Evolutionary conservation across 2,329 filamentous ascomycete genomes (phyloP), one percentile per base, ranked within the genome.

Genomic region (Curvularia sp.): DNA sequence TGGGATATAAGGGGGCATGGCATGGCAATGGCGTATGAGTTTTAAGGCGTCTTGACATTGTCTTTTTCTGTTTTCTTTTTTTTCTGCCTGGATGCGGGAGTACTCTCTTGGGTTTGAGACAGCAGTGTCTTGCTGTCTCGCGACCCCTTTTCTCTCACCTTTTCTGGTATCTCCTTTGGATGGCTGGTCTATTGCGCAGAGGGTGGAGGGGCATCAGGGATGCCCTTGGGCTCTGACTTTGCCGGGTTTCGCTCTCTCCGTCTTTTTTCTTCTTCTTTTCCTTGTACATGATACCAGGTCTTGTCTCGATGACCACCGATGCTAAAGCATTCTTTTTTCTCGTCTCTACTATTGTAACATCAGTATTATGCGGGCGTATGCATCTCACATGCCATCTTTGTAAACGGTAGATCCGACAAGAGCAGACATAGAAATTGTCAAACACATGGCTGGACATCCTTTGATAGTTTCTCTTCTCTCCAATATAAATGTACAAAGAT

Each of bases 251-350:
- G 15, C 33, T 35, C 22, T 53, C 31, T 5, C 22, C 13, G 7
- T 26, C 31, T 35, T n/a, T 33, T 13, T 12, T 43, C 15, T 18
- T 24, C 33, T 15, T 12, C 31, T 20, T 57, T 26, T 42, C n/a
- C 12, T 42, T 52, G 22, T 47, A 57, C 12, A 57, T 57, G 55
- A 57, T 57, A 57, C 55, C 55, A 57, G 54, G 55, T 26, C 55
- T 43, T 48, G 39, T 51, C 24, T 18, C 33, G 31, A 47, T 28
- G 54, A 44, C 48, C 48, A 56, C 48, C 9, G 52, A 56, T 41
- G 20, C 53, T 30, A 24, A 38, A 22, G 30, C 28, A 3, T 52
- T 28, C 20, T 41, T 52, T 38, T 24, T 41, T 39, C 31, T 31
- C 20, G 15, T 31, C 24, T 18, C 26, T 18, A 46, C 18, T 22